phyloP scores from a whole-genome alignment of 768 basidiomycete species.

The Suillus sp. region DNA sequence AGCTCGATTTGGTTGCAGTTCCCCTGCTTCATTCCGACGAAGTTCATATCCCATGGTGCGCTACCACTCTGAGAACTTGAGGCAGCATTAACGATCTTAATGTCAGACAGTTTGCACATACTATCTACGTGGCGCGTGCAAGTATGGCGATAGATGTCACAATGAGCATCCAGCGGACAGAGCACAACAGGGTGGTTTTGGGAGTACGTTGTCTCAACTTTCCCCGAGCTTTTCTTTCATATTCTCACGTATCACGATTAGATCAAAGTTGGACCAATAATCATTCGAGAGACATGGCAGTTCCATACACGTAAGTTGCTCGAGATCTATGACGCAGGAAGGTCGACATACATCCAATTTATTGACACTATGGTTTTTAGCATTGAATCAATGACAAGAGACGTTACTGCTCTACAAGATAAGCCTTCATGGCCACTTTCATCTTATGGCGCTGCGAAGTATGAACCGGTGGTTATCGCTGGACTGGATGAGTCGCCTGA shows the following conservation, averaged over 20 bases:
- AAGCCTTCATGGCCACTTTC: conserved; percentile 81
- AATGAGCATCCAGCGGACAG: conserved; percentile 59
- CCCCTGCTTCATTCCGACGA: not conserved
- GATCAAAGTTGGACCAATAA: conserved; percentile 45
- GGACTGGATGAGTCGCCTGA: conserved; percentile 77
- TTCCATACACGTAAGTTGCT: conserved; percentile 44
- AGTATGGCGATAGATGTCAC: conserved; percentile 64
- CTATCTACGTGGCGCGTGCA: conserved; percentile 64
- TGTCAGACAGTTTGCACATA: conserved; percentile 59
- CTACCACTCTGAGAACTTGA: not conserved
- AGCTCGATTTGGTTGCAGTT: not conserved
- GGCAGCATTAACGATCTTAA: conserved; percentile 1
- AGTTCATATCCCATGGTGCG: conserved; percentile 2
- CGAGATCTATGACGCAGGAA: not conserved
- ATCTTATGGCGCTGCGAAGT: conserved; percentile 75
- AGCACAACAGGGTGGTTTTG: conserved; percentile 43
- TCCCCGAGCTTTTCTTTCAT: conserved; percentile 14
- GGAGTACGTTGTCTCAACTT: conserved; percentile 44
- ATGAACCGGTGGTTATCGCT: conserved; percentile 64
- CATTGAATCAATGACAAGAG: conserved; percentile 59
- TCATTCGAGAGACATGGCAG: conserved; percentile 24
- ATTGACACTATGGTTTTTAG: conserved; percentile 39
- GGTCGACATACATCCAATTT: conserved; percentile 9
- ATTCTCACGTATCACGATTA: conserved; percentile 23
- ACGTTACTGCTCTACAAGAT: conserved; percentile 61